Percentiles rank a stretch among this genome's conserved stretches.
phyloP scores from a whole-genome alignment of 768 basidiomycete genomes.

The Roridomyces roridus region DNA sequence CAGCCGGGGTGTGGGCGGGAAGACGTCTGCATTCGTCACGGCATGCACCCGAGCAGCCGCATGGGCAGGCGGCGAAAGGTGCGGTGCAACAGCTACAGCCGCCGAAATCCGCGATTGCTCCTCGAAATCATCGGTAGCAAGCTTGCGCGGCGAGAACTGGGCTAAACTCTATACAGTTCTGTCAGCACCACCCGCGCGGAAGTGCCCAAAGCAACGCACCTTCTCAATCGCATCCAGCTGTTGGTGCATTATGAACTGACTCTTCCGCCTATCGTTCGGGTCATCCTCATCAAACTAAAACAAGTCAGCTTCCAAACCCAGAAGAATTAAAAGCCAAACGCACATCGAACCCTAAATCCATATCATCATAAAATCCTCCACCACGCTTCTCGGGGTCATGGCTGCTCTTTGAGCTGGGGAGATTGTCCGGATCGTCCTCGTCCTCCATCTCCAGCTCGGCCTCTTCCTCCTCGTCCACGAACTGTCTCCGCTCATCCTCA shows the following conservation, averaged over 20 bases:
- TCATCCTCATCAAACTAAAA: constrained; percentile 71
- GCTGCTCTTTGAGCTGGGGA: constrained; percentile 35
- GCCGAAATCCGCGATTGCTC: constrained; percentile 28
- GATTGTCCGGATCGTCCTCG: constrained; percentile 42
- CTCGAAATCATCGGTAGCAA: constrained; percentile 46
- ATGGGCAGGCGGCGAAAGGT: constrained; percentile 40
- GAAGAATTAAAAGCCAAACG: constrained; percentile 8
- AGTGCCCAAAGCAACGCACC: constrained; percentile 35
- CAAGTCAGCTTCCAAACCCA: constrained; percentile 8
- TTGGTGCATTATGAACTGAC: constrained; percentile 76
- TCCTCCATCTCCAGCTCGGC: too few species aligned
- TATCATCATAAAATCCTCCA: constrained; percentile 58
- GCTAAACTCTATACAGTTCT: constrained; percentile 55
- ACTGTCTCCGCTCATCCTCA: constrained; percentile 13
- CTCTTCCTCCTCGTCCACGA: constrained; percentile 40
- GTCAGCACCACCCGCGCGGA: background rate
- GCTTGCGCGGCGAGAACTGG: constrained; percentile 66
- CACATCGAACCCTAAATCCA: constrained; percentile 56
- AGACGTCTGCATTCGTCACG: constrained; percentile 34
- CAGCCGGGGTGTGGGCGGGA: constrained; percentile 45
- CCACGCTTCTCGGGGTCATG: constrained; percentile 48
- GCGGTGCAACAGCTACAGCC: constrained; percentile 22
- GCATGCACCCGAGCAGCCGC: constrained; percentile 8
- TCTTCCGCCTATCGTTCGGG: constrained; percentile 75
- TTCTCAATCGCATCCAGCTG: constrained; percentile 83